phyloP scores from a whole-genome alignment of 345 rosid species.

The Laguncularia racemosa region DNA sequence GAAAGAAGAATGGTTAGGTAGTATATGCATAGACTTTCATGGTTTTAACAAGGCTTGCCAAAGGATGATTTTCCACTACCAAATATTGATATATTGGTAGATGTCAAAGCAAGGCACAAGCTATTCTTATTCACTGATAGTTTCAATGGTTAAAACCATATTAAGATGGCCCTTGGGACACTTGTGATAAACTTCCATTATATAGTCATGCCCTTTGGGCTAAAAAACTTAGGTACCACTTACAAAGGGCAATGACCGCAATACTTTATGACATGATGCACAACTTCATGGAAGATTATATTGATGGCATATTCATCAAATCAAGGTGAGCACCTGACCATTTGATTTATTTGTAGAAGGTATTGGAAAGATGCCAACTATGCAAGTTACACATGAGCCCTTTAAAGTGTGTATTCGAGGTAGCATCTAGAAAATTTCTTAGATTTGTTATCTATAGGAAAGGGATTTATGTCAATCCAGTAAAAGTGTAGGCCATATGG shows the following conservation, averaged over 20 bases:
- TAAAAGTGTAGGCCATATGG: not conserved
- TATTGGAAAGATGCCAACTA: not conserved
- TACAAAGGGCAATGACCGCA: not conserved
- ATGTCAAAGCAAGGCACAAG: not conserved
- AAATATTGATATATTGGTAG: not conserved
- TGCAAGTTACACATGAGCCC: too few species aligned
- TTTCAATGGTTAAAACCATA: not conserved
- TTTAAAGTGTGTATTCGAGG: too few species aligned
- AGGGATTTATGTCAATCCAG: not conserved
- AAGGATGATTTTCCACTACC: conserved; percentile 1
- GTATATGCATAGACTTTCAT: not conserved
- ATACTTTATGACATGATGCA: not conserved
- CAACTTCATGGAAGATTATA: not conserved
- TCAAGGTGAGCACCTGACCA: not conserved
- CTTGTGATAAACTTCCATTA: not conserved
- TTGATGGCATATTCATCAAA: not conserved
- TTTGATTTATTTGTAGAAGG: not conserved
- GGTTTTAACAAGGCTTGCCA: not conserved
- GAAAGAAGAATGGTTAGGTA: not conserved
- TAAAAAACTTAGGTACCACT: not conserved
- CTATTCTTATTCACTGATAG: not conserved
- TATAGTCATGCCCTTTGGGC: not conserved
- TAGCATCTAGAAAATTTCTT: too few species aligned
- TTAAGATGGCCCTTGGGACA: not conserved
- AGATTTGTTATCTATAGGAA: too few species aligned